Conservation (phyloP, 305 asterid genomes). For the Ajuga reptans region DNA sequence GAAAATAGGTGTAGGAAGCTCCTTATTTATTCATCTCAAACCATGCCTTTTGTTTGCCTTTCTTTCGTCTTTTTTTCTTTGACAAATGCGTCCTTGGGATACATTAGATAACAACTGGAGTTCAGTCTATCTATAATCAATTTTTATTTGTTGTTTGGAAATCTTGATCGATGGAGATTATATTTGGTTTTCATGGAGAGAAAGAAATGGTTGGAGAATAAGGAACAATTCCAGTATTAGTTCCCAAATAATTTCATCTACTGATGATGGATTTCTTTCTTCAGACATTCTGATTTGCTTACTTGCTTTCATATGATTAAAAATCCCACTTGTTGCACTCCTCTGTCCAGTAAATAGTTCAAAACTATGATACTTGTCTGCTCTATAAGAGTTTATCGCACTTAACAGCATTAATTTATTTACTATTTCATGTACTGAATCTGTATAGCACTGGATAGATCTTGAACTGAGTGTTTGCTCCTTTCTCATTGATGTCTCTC, state of each 20-base stretch:
- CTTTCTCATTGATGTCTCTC: slow-evolving; percentile 17
- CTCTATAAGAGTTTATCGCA: slow-evolving; percentile 8
- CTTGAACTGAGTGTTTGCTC: slow-evolving; percentile 8
- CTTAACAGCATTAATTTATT: slow-evolving; percentile 3
- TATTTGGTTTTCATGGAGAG: not conserved
- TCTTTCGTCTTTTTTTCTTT: not conserved
- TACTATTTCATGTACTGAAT: not conserved
- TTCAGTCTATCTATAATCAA: not conserved
- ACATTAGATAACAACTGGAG: not conserved
- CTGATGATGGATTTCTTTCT: not conserved
- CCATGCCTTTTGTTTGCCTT: slow-evolving; percentile 1
- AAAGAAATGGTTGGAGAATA: slow-evolving; percentile 3
- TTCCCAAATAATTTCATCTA: not conserved
- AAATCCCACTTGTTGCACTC: not conserved
- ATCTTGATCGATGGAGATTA: slow-evolving; percentile 1
- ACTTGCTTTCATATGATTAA: slow-evolving; percentile 8
- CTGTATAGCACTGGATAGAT: slow-evolving; percentile 4
- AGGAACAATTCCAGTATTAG: not conserved
- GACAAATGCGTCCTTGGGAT: not conserved
- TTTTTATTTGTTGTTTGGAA: slow-evolving; percentile 1
- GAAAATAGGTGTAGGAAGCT: slow-evolving; percentile 6
- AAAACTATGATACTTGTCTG: slow-evolving; percentile 2
- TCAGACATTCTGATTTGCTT: slow-evolving; percentile 9
- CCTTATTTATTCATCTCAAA: not conserved
- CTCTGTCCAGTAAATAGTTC: not conserved